Base-by-base conservation (phyloP, 495 filamentous ascomycete genomes). In the Neurospora pannonica region DNA sequence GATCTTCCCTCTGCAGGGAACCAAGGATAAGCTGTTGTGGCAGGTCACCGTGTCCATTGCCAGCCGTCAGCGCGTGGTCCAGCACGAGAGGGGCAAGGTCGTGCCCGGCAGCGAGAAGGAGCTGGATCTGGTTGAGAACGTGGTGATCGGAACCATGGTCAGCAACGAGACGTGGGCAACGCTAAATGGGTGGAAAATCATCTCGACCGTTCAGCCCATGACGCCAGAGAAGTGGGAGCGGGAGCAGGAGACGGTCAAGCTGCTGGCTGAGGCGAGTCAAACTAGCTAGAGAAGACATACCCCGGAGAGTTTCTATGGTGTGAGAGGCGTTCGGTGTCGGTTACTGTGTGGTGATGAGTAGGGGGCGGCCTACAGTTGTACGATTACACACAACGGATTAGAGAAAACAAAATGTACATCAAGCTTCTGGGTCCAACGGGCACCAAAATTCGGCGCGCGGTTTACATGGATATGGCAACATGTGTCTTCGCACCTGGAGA, bases 1-100 rank as follows among this genome's bases (percentile, higher is more conserved):
- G 72, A 85, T 89, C 11, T 83, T 84, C 31, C 78, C 84, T 46
- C 77, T 91, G n/a, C 86, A 86, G 21, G 48, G 85, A 4, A 69
- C 38, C 37, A 71, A 72, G 38, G 11, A 71, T n/a, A 76, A 75
- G 71, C 82, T 76, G 70, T 73, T 93, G 9, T 87, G 91, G 43
- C 95, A 98, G 83, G 90, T 88, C 24, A 86, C 95, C 17, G 88
- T 97, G 38, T 86, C 87, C 76, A 89, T 98, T 71, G 83, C 86
- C 8, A 92, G 90, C 74, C 79, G 86, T 76, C 95, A 98, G 84
- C 87, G 83, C 62, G 78, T 91, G 72, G 78, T 84, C 28, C 82
- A 83, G 74, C 84, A 83, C 71, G 79, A 83, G 39, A 77, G 77
- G 34, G 76, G 82, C 54, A 34, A 77, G 69, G 75, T 84, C 24